A percentile compares a stretch with the other conserved stretches of the same genome.
Conservation (phyloP, 2,329 filamentous ascomycete species). For the Gaeumannomyces sp. region DNA sequence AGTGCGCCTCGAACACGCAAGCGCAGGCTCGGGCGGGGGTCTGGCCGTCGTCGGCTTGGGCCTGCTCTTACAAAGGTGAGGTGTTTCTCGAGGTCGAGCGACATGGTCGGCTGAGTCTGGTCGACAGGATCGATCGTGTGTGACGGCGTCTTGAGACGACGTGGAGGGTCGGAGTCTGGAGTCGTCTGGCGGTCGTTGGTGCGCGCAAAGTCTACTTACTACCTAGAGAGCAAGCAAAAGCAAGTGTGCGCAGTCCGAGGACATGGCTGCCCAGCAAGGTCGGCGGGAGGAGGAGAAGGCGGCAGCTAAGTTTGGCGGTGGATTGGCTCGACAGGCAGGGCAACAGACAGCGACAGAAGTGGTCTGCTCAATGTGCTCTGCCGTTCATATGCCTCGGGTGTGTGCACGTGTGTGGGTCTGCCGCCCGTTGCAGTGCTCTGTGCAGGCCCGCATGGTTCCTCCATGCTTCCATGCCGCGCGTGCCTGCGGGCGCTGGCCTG, state of each 20-base stretch:
- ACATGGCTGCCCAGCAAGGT: neutral
- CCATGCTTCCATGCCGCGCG: no score
- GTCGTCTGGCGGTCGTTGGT: no score
- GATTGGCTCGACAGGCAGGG: no score
- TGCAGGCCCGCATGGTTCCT: no score
- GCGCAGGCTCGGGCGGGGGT: neutral
- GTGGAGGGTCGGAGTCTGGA: neutral
- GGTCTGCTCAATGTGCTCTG: no score
- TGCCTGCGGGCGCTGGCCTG: neutral
- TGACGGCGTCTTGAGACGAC: neutral
- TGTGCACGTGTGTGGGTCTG: neutral
- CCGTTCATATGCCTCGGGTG: neutral
- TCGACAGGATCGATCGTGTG: neutral
- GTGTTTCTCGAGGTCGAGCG: slow-evolving; percentile 74
- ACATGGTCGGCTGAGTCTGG: slow-evolving; percentile 36
- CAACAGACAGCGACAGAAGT: no score
- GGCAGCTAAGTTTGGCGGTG: no score
- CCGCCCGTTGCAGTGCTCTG: no score
- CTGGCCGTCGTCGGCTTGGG: neutral
- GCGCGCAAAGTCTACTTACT: neutral
- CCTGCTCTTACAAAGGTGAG: slow-evolving; percentile 64
- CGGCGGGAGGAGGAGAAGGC: neutral
- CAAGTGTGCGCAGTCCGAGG: neutral
- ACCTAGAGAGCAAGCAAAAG: neutral
- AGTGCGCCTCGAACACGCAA: neutral